phyloP scores from a whole-genome alignment of 768 basidiomycete genomes.

The Agrocybe praecox region DNA sequence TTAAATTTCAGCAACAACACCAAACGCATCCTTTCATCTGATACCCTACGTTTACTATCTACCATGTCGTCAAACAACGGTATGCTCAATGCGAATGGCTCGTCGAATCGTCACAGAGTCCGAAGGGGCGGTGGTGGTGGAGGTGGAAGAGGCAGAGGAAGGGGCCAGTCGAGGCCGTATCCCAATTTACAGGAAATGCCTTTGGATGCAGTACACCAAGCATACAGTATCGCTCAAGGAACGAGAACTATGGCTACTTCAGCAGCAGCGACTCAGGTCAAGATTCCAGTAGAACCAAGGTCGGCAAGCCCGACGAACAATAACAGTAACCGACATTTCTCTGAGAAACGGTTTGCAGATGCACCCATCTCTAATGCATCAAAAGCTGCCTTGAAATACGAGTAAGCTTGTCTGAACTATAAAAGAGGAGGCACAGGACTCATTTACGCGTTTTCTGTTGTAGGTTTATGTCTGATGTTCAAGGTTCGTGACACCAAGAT shows the following conservation, averaged over 20 bases:
- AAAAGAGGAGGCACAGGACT: not conserved
- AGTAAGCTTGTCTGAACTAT: slow-evolving; percentile 29
- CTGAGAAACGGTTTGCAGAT: slow-evolving; percentile 29
- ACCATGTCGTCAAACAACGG: slow-evolving; percentile 1
- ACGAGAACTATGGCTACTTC: not conserved
- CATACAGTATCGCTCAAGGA: not conserved
- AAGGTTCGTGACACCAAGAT: slow-evolving; percentile 30
- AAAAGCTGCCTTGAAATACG: slow-evolving; percentile 43
- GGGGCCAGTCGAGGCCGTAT: slow-evolving; percentile 3
- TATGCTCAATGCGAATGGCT: not conserved
- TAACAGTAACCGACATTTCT: slow-evolving; percentile 27
- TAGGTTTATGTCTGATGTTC: slow-evolving; percentile 50
- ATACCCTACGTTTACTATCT: not conserved
- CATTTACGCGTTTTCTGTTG: not conserved
- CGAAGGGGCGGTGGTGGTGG: not conserved
- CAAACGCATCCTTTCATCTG: not conserved
- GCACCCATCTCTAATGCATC: slow-evolving; percentile 40
- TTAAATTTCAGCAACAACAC: not conserved
- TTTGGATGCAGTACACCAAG: not conserved
- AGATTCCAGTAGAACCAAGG: slow-evolving; percentile 6
- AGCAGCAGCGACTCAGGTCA: not conserved
- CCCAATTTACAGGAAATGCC: not conserved
- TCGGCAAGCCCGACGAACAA: slow-evolving; percentile 11
- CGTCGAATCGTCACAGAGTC: not conserved
- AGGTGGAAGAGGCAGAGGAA: not conserved